A percentile compares a stretch with the other conserved stretches of the same genome.
These are phyloP conservation scores for Nannizziopsis barbatae DNA, from an alignment of 2,329 filamentous ascomycete species.

Conservation along the genomic window DNA sequence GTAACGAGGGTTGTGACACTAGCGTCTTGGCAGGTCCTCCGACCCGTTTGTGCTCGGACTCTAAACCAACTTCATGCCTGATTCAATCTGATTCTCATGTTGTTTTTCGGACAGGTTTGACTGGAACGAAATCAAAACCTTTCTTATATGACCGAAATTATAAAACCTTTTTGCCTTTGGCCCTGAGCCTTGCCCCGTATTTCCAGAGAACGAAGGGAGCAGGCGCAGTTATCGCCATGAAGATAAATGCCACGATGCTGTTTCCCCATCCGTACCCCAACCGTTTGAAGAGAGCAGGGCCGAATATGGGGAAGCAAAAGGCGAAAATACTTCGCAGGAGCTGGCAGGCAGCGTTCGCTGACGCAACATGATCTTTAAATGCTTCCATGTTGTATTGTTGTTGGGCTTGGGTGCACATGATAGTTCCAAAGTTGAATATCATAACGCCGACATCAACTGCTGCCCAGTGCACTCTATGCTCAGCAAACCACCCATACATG, in stretches of 20 bases:
- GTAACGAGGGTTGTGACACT: no score
- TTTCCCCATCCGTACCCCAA: slow-evolving; percentile 47
- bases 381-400: slow-evolving; percentile 24
- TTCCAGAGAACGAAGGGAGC: slow-evolving; percentile 32
- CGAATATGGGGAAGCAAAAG: slow-evolving; percentile 28
- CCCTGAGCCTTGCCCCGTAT: not conserved
- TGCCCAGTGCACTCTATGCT: slow-evolving; percentile 30
- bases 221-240: slow-evolving; percentile 24
- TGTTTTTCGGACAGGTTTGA: no score
- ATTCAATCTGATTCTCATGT: no score
- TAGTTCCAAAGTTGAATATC: slow-evolving; percentile 32
- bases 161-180: not conserved
- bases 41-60: no score
- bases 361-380: slow-evolving; percentile 28
- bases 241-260: slow-evolving; percentile 48
- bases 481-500: slow-evolving; percentile 24
- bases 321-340: slow-evolving; percentile 33
- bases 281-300: not conserved
- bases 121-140: no score
- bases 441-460: slow-evolving; percentile 41
- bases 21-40: no score
- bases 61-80: no score
- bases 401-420: slow-evolving; percentile 14
- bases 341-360: slow-evolving; percentile 33
- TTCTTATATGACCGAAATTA: not conserved